Conservation (phyloP, 2,329 filamentous ascomycete genomes). For the Ophiostoma quercus region DNA sequence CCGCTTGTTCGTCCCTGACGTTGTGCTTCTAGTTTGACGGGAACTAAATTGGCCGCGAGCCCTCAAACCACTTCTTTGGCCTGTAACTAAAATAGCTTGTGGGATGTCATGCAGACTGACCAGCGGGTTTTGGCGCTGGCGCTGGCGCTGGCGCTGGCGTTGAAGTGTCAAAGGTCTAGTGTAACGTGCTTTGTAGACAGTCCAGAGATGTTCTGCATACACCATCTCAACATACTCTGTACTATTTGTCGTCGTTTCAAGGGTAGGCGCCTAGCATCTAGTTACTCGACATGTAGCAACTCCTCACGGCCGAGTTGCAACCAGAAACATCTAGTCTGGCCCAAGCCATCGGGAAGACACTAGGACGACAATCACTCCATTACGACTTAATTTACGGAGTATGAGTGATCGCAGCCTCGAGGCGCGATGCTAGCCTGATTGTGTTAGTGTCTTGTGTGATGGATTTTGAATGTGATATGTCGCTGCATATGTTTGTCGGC, state of each 20-base stretch:
- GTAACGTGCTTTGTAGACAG: background rate
- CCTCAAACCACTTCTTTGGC: background rate
- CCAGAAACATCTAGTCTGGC: background rate
- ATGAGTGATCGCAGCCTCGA: background rate
- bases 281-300: background rate
- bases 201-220: background rate
- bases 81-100: background rate
- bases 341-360: conserved; percentile 8
- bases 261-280: background rate
- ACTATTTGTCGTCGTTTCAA: background rate
- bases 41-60: background rate
- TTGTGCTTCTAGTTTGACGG: background rate
- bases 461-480: background rate
- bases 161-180: background rate
- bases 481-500: background rate
- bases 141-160: conserved; percentile 20
- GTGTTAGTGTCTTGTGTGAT: background rate
- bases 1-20: background rate
- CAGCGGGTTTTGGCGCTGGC: conserved; percentile 12
- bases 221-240: background rate
- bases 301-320: background rate
- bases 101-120: background rate
- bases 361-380: background rate
- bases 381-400: background rate
- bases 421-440: conserved; percentile 7